Conservation (phyloP, 1,284 basidiomycete species). For the Moesziomyces aphidis region DNA sequence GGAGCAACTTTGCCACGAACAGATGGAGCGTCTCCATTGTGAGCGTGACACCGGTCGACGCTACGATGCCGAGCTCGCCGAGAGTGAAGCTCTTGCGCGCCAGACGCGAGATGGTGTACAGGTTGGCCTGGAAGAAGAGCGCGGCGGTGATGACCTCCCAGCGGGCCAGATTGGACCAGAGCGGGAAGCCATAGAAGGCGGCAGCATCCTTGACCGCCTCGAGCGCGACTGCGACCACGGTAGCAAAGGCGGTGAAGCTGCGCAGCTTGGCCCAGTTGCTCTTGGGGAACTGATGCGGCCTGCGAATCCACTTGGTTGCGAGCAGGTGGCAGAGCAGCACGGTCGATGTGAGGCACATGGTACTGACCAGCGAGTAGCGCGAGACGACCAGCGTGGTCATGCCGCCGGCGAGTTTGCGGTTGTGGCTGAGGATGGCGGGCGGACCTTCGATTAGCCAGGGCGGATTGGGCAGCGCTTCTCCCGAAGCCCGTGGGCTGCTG, state of each 20-base stretch:
- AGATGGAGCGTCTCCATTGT: conserved; percentile 76
- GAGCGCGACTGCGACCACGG: conserved; percentile 62
- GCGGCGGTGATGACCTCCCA: conserved; percentile 80
- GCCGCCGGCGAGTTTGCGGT: conserved; percentile 27
- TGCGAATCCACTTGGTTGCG: conserved; percentile 53
- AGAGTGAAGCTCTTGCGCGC: conserved; percentile 93
- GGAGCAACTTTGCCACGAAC: conserved; percentile 57
- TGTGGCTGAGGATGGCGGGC: conserved; percentile 41
- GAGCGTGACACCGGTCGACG: conserved; percentile 86
- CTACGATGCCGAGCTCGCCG: conserved; percentile 89
- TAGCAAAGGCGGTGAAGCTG: conserved; percentile 67
- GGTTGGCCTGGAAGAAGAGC: conserved; percentile 87
- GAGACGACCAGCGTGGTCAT: conserved; percentile 52
- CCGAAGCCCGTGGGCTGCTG: conserved; percentile 41
- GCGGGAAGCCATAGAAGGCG: conserved; percentile 56
- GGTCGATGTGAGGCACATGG: conserved; percentile 53
- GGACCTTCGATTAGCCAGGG: conserved; percentile 54
- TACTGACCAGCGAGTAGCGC: conserved; percentile 53
- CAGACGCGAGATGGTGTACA: conserved; percentile 88
- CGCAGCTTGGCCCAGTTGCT: conserved; percentile 66
- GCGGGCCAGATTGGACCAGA: conserved; percentile 54
- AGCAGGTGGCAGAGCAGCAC: conserved; percentile 42
- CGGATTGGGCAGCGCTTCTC: conserved; percentile 44
- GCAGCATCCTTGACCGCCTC: conserved; percentile 60
- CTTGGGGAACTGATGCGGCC: conserved; percentile 50